Conservation (phyloP, 495 filamentous ascomycete species). For the Penicillium lagena region DNA sequence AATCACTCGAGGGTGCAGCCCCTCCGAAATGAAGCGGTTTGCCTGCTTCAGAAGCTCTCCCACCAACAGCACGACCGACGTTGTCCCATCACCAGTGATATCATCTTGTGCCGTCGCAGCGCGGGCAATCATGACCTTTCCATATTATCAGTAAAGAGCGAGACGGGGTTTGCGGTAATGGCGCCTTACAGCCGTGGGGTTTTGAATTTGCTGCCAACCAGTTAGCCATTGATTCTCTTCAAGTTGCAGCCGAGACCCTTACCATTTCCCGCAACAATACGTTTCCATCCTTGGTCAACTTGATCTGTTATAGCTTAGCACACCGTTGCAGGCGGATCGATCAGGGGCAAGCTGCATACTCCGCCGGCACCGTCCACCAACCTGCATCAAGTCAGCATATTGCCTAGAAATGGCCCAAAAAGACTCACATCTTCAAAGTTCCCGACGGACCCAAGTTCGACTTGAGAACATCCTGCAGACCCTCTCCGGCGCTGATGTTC, state of each 20-base stretch:
- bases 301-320: slow-evolving; percentile 59
- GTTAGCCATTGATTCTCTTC: slow-evolving; percentile 24
- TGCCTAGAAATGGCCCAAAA: neutral
- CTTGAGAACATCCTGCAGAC: slow-evolving; percentile 90
- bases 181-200: slow-evolving; percentile 69
- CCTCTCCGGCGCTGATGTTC: slow-evolving; percentile 95
- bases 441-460: slow-evolving; percentile 91
- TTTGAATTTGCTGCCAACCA: slow-evolving; percentile 61
- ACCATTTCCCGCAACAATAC: slow-evolving; percentile 96
- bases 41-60: slow-evolving; percentile 98
- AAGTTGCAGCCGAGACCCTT: slow-evolving; percentile 17
- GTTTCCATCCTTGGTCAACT: slow-evolving; percentile 97
- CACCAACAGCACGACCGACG: slow-evolving; percentile 89
- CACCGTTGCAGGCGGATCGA: neutral
- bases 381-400: slow-evolving; percentile 45
- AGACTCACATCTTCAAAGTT: slow-evolving; percentile 87
- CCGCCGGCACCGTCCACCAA: slow-evolving; percentile 91
- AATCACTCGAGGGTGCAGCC: slow-evolving; percentile 91
- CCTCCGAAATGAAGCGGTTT: slow-evolving; percentile 87
- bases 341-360: slow-evolving; percentile 48
- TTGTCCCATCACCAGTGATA: slow-evolving; percentile 97
- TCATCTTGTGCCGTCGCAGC: slow-evolving; percentile 98
- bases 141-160: slow-evolving; percentile 17
- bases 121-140: slow-evolving; percentile 89
- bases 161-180: slow-evolving; percentile 6